Conservation (phyloP, 2,329 filamentous ascomycete genomes). For the Fusarium sp. region DNA sequence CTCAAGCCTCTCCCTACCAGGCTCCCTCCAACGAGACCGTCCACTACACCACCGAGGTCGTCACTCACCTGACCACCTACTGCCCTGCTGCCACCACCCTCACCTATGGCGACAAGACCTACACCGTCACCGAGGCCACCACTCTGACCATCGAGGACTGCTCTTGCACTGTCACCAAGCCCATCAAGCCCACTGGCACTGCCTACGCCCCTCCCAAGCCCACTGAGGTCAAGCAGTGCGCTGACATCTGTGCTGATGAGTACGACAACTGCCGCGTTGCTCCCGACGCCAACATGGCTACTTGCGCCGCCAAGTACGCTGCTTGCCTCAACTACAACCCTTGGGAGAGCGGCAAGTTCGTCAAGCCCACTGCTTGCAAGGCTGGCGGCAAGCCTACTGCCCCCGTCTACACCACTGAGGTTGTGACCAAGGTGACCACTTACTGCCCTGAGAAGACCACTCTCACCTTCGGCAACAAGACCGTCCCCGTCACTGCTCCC, state of each 20-base stretch:
- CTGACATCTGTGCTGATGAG: conserved; percentile 29
- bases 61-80: conserved; percentile 76
- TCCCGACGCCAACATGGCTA: conserved; percentile 42
- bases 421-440: conserved; percentile 56
- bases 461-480: conserved; percentile 53
- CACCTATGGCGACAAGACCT: conserved; percentile 72
- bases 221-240: conserved; percentile 35
- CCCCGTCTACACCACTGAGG: conserved; percentile 35
- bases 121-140: conserved; percentile 75
- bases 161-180: conserved; percentile 73
- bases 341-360: conserved; percentile 33
- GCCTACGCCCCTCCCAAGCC: conserved; percentile 33
- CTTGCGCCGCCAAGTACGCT: conserved; percentile 47
- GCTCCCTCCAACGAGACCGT: conserved; percentile 50
- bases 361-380: conserved; percentile 54
- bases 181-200: conserved; percentile 26
- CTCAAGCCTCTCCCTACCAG: conserved; percentile 38
- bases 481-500: conserved; percentile 35
- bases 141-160: conserved; percentile 76
- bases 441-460: conserved; percentile 53
- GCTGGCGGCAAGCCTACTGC: conserved; percentile 61
- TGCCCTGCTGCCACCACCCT: conserved; percentile 75
- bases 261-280: conserved; percentile 43
- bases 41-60: conserved; percentile 72
- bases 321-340: conserved; percentile 50